Evolutionary conservation across 495 filamentous ascomycete genomes (phyloP).

Genomic region (Neurospora sublineolata): DNA sequence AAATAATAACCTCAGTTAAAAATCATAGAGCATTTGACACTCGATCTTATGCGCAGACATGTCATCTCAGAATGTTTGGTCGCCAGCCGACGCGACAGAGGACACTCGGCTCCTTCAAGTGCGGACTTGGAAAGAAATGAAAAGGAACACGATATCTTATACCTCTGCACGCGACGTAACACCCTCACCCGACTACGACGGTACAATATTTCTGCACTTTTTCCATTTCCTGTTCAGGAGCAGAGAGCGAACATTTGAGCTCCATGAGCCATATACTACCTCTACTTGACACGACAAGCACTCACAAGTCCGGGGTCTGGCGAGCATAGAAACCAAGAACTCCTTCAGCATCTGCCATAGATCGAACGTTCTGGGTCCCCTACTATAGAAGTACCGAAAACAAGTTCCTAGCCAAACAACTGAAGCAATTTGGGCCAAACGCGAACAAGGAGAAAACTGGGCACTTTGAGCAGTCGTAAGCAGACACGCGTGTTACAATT

Average conservation of each 20-base stretch:
- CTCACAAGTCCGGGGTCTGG: background rate
- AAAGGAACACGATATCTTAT: background rate
- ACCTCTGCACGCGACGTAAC: background rate
- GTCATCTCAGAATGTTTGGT: background rate
- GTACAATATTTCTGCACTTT: background rate
- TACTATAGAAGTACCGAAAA: background rate
- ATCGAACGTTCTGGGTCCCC: background rate
- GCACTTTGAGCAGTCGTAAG: background rate
- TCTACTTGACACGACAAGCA: background rate
- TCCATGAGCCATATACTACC: background rate
- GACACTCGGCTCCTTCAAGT: background rate
- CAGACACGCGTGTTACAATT: background rate
- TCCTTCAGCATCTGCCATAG: background rate
- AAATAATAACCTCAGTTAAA: background rate
- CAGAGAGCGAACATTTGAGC: background rate
- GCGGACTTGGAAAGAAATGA: background rate
- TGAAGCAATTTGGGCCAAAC: background rate
- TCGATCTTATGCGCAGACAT: background rate
- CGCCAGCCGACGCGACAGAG: background rate
- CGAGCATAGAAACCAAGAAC: background rate
- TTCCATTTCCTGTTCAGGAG: background rate
- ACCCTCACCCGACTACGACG: background rate
- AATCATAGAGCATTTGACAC: background rate
- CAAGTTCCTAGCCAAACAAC: background rate
- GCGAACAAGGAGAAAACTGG: background rate